A percentile compares a stretch with the other conserved stretches of the same genome.
Evolutionary conservation across 2,329 filamentous ascomycete species (phyloP).

Genomic region (Aspergillus intermedius): DNA sequence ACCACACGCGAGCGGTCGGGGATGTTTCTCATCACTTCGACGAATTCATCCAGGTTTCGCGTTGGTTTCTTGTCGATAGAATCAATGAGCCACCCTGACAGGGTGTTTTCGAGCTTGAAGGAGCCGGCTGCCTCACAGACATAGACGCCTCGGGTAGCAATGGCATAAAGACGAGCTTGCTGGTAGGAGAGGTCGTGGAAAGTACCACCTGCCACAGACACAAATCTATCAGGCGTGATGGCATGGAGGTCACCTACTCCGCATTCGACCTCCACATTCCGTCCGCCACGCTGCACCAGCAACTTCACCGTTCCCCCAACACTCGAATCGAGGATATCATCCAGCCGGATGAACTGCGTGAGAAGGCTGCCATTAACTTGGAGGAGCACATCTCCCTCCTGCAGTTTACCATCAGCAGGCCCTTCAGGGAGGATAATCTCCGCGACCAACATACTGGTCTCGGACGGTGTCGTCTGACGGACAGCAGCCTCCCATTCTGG

Average conservation of each 20-base stretch:
- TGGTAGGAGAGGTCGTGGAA: conserved; percentile 98
- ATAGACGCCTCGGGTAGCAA: conserved; percentile 85
- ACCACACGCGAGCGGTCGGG: conserved; percentile 78
- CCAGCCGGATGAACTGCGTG: conserved; percentile 85
- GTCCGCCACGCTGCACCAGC: conserved; percentile 78
- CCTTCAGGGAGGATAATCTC: conserved; percentile 91
- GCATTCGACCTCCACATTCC: conserved; percentile 79
- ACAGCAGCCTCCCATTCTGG: conserved; percentile 81
- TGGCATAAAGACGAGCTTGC: conserved; percentile 90
- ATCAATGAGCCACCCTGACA: conserved; percentile 90
- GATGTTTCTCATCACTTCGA: conserved; percentile 82
- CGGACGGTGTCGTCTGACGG: conserved; percentile 76
- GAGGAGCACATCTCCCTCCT: conserved; percentile 89
- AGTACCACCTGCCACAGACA: conserved; percentile 85
- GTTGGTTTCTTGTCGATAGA: conserved; percentile 88
- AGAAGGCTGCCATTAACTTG: conserved; percentile 91
- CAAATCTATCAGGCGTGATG: conserved; percentile 93
- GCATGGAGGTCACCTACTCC: conserved; percentile 82
- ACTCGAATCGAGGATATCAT: conserved; percentile 83
- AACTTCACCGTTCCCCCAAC: conserved; percentile 74
- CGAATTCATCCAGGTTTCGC: conserved; percentile 78
- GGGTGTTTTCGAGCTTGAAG: conserved; percentile 85
- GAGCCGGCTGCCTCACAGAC: conserved; percentile 92
- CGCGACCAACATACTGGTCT: conserved; percentile 94
- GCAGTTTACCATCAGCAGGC: conserved; percentile 76